A percentile compares a stretch with the other conserved stretches of the same genome.
Evolutionary conservation across 768 basidiomycete species (phyloP).

Genomic region (Mycena vitilis): DNA sequence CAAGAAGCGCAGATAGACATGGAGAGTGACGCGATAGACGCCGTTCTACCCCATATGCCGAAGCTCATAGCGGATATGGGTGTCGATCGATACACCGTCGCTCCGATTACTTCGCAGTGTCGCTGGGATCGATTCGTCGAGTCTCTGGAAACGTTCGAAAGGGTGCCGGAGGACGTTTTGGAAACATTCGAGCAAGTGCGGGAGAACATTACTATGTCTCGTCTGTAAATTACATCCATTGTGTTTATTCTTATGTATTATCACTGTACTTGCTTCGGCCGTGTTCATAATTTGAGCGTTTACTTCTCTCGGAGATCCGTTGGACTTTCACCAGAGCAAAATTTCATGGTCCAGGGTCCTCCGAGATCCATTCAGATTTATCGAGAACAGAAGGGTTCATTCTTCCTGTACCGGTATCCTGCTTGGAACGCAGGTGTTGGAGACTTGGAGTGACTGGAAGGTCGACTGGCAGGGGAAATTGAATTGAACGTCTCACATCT

Average conservation of each 20-base stretch:
- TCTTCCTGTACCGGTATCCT: no score
- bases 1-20: slow-evolving; percentile 46
- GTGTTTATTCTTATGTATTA: neutral
- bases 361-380: no score
- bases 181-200: neutral
- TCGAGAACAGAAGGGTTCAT: no score
- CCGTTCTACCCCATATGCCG: slow-evolving; percentile 41
- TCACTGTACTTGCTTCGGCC: no score
- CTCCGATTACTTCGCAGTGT: neutral
- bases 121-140: neutral
- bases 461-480: no score
- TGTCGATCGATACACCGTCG: neutral
- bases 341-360: no score
- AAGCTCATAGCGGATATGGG: neutral
- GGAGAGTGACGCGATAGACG: slow-evolving; percentile 47
- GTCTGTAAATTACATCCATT: neutral
- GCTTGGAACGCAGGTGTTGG: no score
- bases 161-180: neutral
- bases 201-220: neutral
- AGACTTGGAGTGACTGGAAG: no score
- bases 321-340: no score
- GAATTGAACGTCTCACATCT: no score
- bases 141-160: neutral
- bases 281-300: no score
- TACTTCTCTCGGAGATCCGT: no score